Evolutionary conservation across 352 stramenopile genomes (phyloP).

Genomic region (Phytophthora litchii): DNA sequence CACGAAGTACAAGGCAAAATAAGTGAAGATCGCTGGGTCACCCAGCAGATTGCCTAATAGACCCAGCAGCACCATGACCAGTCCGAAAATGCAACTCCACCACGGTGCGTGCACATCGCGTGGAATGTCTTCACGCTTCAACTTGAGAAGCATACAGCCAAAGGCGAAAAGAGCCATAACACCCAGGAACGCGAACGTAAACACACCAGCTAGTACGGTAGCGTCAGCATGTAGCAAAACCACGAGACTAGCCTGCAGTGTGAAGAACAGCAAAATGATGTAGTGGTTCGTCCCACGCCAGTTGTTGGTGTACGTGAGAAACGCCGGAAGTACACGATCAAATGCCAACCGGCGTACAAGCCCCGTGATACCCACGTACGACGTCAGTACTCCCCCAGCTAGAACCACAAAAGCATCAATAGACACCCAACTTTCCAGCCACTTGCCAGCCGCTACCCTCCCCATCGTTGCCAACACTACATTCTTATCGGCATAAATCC

Average conservation of each 20-base stretch:
- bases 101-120: conserved; percentile 86
- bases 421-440: conserved; percentile 75
- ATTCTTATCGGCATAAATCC: conserved; percentile 73
- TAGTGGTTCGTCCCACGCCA: conserved; percentile 87
- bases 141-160: conserved; percentile 92
- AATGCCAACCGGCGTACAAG: conserved; percentile 80
- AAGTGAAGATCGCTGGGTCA: conserved; percentile 79
- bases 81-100: conserved; percentile 79
- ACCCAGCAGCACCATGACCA: conserved; percentile 72
- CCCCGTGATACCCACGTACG: conserved; percentile 90
- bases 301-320: conserved; percentile 65
- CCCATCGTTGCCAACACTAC: conserved; percentile 85
- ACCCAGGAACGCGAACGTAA: conserved; percentile 91
- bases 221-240: conserved; percentile 82
- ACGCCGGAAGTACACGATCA: conserved; percentile 71
- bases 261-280: conserved; percentile 86
- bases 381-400: conserved; percentile 85
- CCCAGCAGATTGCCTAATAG: conserved; percentile 71
- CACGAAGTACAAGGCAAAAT: conserved; percentile 83
- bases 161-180: conserved; percentile 93
- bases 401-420: conserved; percentile 92
- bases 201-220: conserved; percentile 87
- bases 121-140: conserved; percentile 91
- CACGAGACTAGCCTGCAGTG: conserved; percentile 72
- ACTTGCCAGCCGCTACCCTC: conserved; percentile 47